Percentiles rank a stretch among this genome's conserved stretches.
These are phyloP conservation scores for Mycosphaerella arachidis DNA, from an alignment of 2,329 filamentous ascomycete genomes.

Conservation along the genomic window DNA sequence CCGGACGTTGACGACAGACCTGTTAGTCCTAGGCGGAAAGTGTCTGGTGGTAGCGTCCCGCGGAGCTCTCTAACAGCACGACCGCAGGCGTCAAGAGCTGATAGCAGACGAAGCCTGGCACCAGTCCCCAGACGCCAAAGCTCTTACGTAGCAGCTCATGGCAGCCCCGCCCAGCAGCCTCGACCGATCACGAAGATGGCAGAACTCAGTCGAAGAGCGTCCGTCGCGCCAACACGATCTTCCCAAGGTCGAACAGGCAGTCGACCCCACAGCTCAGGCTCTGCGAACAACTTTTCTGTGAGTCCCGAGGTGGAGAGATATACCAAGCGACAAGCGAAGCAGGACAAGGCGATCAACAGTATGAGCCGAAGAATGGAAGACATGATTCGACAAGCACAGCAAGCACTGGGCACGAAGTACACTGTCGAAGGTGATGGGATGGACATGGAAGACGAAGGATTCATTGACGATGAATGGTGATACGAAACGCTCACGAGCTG, in stretches of 20 bases:
- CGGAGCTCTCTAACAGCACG: constrained; percentile 13
- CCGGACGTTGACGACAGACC: constrained; percentile 53
- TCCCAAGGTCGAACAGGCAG: constrained; percentile 23
- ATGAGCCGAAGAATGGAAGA: constrained; percentile 75
- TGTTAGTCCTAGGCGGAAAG: constrained; percentile 34
- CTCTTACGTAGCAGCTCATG: constrained; percentile 21
- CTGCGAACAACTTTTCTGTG: constrained; percentile 22
- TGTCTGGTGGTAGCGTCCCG: constrained; percentile 29
- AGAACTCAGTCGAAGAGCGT: constrained; percentile 45
- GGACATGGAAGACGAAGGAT: constrained; percentile 32
- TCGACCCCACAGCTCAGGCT: not conserved
- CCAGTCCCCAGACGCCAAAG: constrained; percentile 40
- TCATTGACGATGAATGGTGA: constrained; percentile 29
- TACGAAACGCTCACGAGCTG: not conserved
- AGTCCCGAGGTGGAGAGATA: constrained; percentile 67
- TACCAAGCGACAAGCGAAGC: constrained; percentile 64
- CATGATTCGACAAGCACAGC: constrained; percentile 84
- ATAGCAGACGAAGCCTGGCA: constrained; percentile 37
- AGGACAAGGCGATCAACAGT: constrained; percentile 72
- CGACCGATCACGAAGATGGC: not conserved
- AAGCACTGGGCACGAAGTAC: constrained; percentile 63
- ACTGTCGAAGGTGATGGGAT: constrained; percentile 36
- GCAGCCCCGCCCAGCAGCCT: constrained; percentile 34
- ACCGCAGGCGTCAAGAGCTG: constrained; percentile 29
- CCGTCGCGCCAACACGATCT: constrained; percentile 50